Evolutionary conservation across 805 yeast species (phyloP).

Genomic region (Nakazawaea anatomiae): DNA sequence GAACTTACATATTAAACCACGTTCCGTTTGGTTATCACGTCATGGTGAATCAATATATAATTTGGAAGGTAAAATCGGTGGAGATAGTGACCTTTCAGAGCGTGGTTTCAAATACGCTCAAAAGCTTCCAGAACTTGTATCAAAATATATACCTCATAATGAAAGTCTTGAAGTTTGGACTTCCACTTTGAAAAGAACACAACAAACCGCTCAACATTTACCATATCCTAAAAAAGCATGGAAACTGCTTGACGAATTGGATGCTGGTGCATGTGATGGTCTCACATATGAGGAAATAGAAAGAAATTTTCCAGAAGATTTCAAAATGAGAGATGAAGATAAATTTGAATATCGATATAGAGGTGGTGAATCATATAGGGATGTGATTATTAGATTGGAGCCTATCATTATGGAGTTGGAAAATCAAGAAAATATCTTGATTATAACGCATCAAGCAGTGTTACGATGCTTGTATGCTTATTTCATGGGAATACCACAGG

Average conservation of each 20-base stretch:
- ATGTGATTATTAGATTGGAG: conserved; percentile 88
- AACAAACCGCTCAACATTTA: conserved; percentile 80
- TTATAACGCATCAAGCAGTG: conserved; percentile 97
- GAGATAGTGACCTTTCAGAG: conserved; percentile 80
- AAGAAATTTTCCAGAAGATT: conserved; percentile 82
- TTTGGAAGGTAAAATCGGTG: conserved; percentile 92
- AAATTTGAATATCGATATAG: conserved; percentile 94
- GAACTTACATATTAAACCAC: conserved; percentile 90
- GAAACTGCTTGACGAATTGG: conserved; percentile 96
- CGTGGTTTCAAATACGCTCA: conserved; percentile 82
- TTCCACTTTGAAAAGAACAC: conserved; percentile 84
- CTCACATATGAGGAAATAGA: conserved; percentile 94
- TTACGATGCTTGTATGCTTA: conserved; percentile 94
- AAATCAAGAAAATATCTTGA: conserved; percentile 91
- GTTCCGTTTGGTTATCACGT: conserved; percentile 88
- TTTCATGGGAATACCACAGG: conserved; percentile 97
- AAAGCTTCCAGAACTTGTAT: conserved; percentile 73
- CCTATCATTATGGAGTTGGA: conserved; percentile 98
- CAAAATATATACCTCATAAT: conserved; percentile 54
- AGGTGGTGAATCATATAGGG: conserved; percentile 96
- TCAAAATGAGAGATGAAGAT: conserved; percentile 91
- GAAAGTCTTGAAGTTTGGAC: conserved; percentile 90
- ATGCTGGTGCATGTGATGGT: conserved; percentile 97
- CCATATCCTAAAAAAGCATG: conserved; percentile 82
- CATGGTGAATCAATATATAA: conserved; percentile 95